Conservation (phyloP, 805 yeast genomes). For the Torulaspora quercuum region DNA sequence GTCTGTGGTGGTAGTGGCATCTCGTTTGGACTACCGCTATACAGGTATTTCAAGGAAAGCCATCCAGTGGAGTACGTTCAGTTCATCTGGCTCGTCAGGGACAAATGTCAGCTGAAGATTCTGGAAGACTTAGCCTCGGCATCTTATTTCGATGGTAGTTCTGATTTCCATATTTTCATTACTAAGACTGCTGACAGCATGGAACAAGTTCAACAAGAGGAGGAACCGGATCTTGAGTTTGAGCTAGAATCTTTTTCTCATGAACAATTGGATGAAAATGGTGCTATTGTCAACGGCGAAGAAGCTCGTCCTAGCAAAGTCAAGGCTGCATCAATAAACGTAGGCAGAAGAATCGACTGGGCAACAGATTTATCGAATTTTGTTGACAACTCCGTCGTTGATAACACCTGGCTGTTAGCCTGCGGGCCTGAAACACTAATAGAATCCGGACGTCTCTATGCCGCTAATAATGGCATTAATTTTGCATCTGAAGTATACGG, state of each 20-base stretch:
- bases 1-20: conserved; percentile 75
- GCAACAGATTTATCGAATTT: conserved; percentile 25
- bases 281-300: conserved; percentile 15
- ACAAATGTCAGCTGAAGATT: conserved; percentile 46
- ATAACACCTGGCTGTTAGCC: conserved; percentile 30
- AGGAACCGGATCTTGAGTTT: conserved; percentile 19
- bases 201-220: conserved; percentile 6
- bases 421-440: conserved; percentile 34
- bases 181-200: conserved; percentile 13
- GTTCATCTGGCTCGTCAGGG: conserved; percentile 54
- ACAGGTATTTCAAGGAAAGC: conserved; percentile 34
- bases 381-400: conserved; percentile 16
- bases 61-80: conserved; percentile 31
- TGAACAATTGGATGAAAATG: conserved; percentile 21
- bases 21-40: conserved; percentile 56
- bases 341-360: conserved; percentile 31
- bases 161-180: conserved; percentile 19
- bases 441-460: conserved; percentile 22
- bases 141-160: conserved; percentile 8
- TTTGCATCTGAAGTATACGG: conserved; percentile 27
- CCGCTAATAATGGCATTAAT: conserved; percentile 20
- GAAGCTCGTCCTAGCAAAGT: conserved; percentile 3
- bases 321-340: conserved; percentile 20
- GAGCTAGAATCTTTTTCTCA: conserved; percentile 16
- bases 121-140: conserved; percentile 25